These are phyloP conservation scores for Termitomyces sp. DNA, from an alignment of 768 basidiomycete genomes.

Conservation along the genomic window DNA sequence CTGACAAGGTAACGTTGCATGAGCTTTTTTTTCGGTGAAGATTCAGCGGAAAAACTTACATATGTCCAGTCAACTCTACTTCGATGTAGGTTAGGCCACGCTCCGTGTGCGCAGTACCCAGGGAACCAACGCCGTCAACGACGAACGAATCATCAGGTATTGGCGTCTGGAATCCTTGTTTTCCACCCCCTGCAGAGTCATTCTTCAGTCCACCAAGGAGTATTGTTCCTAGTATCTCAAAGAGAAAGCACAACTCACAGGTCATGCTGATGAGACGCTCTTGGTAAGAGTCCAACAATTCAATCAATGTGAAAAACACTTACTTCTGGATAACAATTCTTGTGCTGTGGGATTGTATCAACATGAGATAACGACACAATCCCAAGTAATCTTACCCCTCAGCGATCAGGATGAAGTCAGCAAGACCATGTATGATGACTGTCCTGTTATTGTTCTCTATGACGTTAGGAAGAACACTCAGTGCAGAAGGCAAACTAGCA, in stretches of 20 bases:
- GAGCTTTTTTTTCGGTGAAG: not conserved
- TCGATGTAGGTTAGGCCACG: conserved; percentile 1
- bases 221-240: too few species aligned
- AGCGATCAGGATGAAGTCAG: not conserved
- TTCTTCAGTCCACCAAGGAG: not conserved
- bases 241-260: not conserved
- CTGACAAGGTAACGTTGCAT: not conserved
- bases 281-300: not conserved
- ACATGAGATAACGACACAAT: not conserved
- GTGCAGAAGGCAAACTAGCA: conserved; percentile 2
- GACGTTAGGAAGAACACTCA: conserved; percentile 1
- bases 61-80: not conserved
- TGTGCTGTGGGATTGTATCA: not conserved
- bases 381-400: not conserved
- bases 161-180: not conserved
- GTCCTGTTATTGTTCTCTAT: not conserved
- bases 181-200: not conserved
- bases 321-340: conserved; percentile 2
- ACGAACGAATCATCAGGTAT: not conserved
- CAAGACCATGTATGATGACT: conserved; percentile 1
- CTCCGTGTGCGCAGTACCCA: not conserved
- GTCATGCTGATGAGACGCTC: not conserved
- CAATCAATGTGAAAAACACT: not conserved
- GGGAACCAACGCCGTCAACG: not conserved
- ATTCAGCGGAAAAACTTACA: not conserved